phyloP scores from a whole-genome alignment of 164 flowering plant species.

The Taxillus chinensis region DNA sequence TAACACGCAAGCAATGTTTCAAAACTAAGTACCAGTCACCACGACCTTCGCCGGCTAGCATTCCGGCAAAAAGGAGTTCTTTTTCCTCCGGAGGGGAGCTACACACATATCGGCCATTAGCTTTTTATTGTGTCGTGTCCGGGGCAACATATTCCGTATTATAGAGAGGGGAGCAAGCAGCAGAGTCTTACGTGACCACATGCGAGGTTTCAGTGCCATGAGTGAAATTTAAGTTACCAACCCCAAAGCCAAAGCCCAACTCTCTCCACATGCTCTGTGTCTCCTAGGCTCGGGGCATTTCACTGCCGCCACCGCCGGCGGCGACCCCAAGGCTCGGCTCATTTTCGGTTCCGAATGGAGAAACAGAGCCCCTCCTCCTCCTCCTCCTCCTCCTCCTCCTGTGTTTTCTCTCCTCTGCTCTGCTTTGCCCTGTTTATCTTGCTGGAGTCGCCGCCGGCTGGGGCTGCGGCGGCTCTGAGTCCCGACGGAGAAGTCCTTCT shows the following conservation, averaged over 20 bases:
- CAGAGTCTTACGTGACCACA: constrained; percentile 16
- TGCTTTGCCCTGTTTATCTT: constrained; percentile 11
- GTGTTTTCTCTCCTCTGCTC: constrained; percentile 1
- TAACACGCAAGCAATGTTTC: no score
- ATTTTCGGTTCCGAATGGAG: constrained; percentile 17
- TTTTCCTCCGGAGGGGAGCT: constrained; percentile 10
- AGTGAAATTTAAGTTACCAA: constrained; percentile 32
- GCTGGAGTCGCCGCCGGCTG: constrained; percentile 10
- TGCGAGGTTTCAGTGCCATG: constrained; percentile 23
- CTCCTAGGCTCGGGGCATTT: constrained; percentile 28
- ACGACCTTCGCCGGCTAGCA: neutral
- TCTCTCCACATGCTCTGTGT: constrained; percentile 49
- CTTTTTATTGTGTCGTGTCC: neutral
- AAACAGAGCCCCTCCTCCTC: neutral
- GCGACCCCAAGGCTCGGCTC: neutral
- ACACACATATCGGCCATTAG: neutral
- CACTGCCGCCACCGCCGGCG: constrained; percentile 13
- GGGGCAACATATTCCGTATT: neutral
- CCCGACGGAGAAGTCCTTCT: constrained; percentile 85
- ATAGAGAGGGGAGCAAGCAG: constrained; percentile 1
- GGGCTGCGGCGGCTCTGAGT: constrained; percentile 27
- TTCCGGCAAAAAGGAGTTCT: neutral
- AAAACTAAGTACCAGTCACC: neutral
- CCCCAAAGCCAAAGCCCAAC: constrained; percentile 12
- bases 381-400: neutral